Percentiles rank a stretch among this genome's conserved stretches.
phyloP scores from a whole-genome alignment of 106 monocot genomes.

The Dioscorea dumetorum region DNA sequence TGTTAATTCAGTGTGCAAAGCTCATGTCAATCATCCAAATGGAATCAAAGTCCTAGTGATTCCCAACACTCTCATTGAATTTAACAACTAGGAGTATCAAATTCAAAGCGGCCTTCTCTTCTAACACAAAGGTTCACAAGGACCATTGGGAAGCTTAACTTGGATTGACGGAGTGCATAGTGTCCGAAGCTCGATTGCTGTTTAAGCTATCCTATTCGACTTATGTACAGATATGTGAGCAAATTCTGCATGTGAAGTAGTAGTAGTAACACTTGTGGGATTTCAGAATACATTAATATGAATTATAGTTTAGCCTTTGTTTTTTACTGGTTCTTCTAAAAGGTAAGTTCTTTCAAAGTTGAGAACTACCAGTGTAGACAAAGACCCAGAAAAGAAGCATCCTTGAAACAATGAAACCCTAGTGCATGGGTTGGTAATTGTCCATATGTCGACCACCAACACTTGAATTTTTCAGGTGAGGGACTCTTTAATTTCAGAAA shows the following conservation, averaged over 20 bases:
- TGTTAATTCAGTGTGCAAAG: constrained; percentile 25
- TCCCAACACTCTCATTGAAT: constrained; percentile 40
- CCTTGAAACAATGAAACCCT: no score
- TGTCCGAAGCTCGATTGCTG: constrained; percentile 54
- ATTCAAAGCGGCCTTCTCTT: constrained; percentile 34
- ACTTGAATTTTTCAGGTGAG: background rate
- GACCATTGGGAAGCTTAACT: constrained; percentile 54
- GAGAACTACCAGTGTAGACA: no score
- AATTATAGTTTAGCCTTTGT: no score
- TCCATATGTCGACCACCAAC: no score
- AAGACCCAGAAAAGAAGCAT: no score
- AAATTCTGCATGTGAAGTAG: no score
- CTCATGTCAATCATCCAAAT: constrained; percentile 34
- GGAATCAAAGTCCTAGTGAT: constrained; percentile 33
- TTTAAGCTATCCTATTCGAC: constrained; percentile 27
- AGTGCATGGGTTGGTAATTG: no score
- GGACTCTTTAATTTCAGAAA: background rate
- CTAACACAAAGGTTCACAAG: constrained; percentile 33
- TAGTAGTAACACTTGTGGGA: no score
- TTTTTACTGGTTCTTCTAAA: no score
- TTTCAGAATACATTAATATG: no score
- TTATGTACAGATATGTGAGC: constrained; percentile 19
- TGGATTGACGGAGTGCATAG: constrained; percentile 58
- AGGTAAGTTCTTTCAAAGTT: no score
- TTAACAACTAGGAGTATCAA: constrained; percentile 19